phyloP scores from a whole-genome alignment of 2,329 filamentous ascomycete species.

The Trichoderma breve region DNA sequence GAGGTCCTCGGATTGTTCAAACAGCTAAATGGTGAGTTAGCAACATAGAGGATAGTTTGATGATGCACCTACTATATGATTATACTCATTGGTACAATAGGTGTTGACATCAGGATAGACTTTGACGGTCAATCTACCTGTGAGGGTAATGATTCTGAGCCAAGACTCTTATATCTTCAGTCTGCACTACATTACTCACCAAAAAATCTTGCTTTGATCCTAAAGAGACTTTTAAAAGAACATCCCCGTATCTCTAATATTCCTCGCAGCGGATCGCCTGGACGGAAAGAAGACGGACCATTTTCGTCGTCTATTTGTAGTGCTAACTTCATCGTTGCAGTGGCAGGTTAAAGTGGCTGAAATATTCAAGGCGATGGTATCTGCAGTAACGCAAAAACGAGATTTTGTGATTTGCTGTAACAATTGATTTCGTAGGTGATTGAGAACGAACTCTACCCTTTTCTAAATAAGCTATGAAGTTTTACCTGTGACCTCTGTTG shows the following conservation, averaged over 20 bases:
- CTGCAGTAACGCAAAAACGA: neutral
- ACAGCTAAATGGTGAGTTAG: neutral
- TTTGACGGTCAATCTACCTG: neutral
- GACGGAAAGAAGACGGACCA: neutral
- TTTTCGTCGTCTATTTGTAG: neutral
- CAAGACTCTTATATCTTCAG: neutral
- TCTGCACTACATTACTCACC: neutral
- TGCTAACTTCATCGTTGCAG: neutral
- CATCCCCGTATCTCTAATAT: neutral
- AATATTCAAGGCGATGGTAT: neutral
- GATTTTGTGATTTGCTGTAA: neutral
- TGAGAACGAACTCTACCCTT: neutral
- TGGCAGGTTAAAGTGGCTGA: neutral
- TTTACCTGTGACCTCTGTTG: neutral
- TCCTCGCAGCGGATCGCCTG: neutral
- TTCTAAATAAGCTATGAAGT: neutral
- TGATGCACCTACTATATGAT: neutral
- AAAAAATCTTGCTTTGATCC: neutral
- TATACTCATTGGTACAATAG: neutral
- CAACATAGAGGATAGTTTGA: neutral
- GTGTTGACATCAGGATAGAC: neutral
- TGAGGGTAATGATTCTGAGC: neutral
- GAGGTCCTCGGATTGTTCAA: neutral
- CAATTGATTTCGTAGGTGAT: neutral
- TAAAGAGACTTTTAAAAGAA: neutral